Conservation (phyloP, 805 yeast genomes). For the Myxozyma sirexii region DNA sequence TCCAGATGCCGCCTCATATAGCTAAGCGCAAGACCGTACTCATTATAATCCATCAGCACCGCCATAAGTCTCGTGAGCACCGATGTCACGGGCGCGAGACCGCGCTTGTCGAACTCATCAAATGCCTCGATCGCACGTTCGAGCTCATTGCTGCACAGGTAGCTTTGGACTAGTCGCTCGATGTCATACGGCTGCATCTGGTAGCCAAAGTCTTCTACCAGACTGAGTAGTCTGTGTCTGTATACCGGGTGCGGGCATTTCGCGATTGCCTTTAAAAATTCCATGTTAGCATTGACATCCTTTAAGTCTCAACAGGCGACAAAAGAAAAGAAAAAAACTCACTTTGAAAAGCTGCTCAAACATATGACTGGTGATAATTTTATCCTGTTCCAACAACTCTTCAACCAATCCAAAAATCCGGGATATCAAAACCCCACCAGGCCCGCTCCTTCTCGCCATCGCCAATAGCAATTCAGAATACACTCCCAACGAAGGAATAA, state of each 20-base stretch:
- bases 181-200: background rate
- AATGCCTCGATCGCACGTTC: conserved; percentile 5
- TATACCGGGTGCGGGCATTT: conserved; percentile 9
- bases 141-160: background rate
- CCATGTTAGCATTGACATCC: background rate
- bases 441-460: background rate
- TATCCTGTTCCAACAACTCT: background rate
- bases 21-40: background rate
- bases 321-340: background rate
- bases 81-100: background rate
- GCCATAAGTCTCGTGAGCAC: background rate
- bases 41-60: background rate
- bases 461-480: conserved; percentile 6
- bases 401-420: conserved; percentile 8
- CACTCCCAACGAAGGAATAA: conserved; percentile 1
- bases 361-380: background rate
- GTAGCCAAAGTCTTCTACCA: background rate
- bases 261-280: background rate
- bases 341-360: conserved; percentile 4
- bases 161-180: conserved; percentile 3
- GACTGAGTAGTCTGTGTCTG: background rate
- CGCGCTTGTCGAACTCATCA: background rate
- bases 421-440: background rate
- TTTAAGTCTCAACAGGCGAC: no score
- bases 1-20: background rate